phyloP scores from a whole-genome alignment of 305 asterid species.

The Fraxinus sp. region DNA sequence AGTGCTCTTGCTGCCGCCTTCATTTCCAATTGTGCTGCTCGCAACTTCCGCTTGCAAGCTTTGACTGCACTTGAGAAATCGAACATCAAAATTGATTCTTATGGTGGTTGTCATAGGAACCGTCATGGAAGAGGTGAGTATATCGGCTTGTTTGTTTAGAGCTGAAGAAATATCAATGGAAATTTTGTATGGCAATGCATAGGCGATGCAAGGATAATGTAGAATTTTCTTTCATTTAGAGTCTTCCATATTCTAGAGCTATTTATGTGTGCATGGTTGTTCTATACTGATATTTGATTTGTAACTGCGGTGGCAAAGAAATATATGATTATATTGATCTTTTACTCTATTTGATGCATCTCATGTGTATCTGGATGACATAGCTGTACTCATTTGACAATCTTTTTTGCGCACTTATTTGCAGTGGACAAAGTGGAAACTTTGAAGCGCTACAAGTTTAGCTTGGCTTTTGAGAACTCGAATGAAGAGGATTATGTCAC shows the following conservation, averaged over 20 bases:
- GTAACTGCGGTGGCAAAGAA: neutral
- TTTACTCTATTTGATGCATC: neutral
- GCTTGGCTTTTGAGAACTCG: slow-evolving; percentile 98
- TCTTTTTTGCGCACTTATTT: slow-evolving; percentile 24
- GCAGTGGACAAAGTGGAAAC: slow-evolving; percentile 89
- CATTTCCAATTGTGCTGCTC: slow-evolving; percentile 93
- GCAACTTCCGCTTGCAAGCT: slow-evolving; percentile 86
- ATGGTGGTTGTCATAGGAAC: slow-evolving; percentile 85
- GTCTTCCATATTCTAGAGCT: neutral
- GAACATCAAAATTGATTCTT: slow-evolving; percentile 74
- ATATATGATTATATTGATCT: neutral
- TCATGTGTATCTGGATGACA: neutral
- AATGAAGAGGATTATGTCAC: slow-evolving; percentile 98
- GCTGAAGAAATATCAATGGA: neutral
- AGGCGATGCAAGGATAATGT: neutral
- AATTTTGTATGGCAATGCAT: neutral
- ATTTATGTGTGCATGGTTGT: neutral
- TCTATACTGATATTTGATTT: neutral
- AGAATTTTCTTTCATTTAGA: neutral
- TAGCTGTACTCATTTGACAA: slow-evolving; percentile 2
- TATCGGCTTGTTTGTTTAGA: neutral
- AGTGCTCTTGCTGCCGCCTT: slow-evolving; percentile 83
- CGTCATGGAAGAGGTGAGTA: slow-evolving; percentile 72
- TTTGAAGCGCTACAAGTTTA: slow-evolving; percentile 76
- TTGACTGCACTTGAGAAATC: slow-evolving; percentile 76